Conservation (phyloP, 495 filamentous ascomycete species). For the Aspergillus baeticus region DNA sequence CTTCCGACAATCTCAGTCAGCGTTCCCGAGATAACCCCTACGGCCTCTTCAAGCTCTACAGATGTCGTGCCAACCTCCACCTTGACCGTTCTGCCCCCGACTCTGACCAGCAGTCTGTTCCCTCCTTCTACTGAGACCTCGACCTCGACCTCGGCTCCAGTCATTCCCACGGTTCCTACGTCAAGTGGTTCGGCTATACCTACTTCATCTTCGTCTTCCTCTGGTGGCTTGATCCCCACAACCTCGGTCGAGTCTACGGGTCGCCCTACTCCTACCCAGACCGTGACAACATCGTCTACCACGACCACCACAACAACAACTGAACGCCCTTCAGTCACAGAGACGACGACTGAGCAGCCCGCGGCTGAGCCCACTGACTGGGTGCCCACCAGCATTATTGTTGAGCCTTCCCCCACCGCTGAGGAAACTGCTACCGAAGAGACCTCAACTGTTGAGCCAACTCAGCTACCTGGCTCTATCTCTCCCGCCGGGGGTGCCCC, state of each 20-base stretch:
- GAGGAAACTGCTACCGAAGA: slow-evolving; percentile 25
- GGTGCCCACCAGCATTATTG: slow-evolving; percentile 24
- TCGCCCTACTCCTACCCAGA: background rate
- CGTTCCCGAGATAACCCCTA: slow-evolving; percentile 23
- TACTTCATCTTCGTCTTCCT: slow-evolving; percentile 2
- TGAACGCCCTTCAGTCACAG: background rate
- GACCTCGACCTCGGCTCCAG: background rate
- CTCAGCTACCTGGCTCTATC: slow-evolving; percentile 71
- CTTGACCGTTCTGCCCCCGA: slow-evolving; percentile 1
- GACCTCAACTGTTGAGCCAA: slow-evolving; percentile 47
- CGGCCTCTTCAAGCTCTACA: slow-evolving; percentile 6
- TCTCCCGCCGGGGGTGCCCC: slow-evolving; percentile 58
- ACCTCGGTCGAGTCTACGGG: slow-evolving; percentile 9
- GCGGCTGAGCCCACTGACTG: slow-evolving; percentile 20
- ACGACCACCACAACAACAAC: slow-evolving; percentile 7
- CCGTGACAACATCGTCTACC: background rate
- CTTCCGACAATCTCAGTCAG: slow-evolving; percentile 27
- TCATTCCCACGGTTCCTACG: slow-evolving; percentile 2
- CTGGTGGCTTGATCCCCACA: slow-evolving; percentile 1
- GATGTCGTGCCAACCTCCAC: slow-evolving; percentile 13
- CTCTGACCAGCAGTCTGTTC: slow-evolving; percentile 13
- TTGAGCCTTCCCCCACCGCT: slow-evolving; percentile 21
- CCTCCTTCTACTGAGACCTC: background rate
- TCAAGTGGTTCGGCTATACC: slow-evolving; percentile 2
- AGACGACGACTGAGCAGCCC: slow-evolving; percentile 9